Evolutionary conservation across 148 eudicot genomes (phyloP).

Genomic region (Camellia lanceoleosa): DNA sequence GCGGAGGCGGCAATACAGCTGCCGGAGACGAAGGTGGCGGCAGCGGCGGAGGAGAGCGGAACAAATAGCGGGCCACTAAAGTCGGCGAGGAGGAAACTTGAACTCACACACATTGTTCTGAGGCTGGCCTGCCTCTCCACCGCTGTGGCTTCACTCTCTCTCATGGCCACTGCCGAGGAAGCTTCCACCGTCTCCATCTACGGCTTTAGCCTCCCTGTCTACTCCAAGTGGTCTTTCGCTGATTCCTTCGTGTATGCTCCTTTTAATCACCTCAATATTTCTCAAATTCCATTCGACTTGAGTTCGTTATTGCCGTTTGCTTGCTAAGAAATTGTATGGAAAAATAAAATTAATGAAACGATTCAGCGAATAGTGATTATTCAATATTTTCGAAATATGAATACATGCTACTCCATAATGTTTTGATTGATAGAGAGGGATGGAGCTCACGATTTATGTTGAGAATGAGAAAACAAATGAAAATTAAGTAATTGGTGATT

Average conservation of each 20-base stretch:
- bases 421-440: too few relatives aligned
- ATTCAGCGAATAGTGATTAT: too few relatives aligned
- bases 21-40: constrained; percentile 21
- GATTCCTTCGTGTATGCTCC: constrained; percentile 70
- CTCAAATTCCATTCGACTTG: too few relatives aligned
- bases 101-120: constrained; percentile 35
- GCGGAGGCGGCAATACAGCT: constrained; percentile 25
- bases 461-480: too few relatives aligned
- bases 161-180: constrained; percentile 74
- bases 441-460: too few relatives aligned
- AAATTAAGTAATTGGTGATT: too few relatives aligned
- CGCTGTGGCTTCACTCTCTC: constrained; percentile 36
- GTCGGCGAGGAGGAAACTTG: constrained; percentile 28
- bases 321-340: too few relatives aligned
- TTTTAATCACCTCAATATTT: too few relatives aligned
- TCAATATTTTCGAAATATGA: too few relatives aligned
- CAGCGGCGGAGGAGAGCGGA: constrained; percentile 22
- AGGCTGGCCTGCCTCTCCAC: constrained; percentile 49
- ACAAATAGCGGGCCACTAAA: constrained; percentile 33
- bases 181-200: constrained; percentile 48
- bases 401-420: too few relatives aligned
- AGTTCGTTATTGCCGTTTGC: too few relatives aligned
- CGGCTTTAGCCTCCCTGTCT: constrained; percentile 73
- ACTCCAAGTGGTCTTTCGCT: constrained; percentile 83
- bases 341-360: too few relatives aligned